Evolutionary conservation across 805 yeast species (phyloP).

Genomic region (Saturnispora saitoi): DNA sequence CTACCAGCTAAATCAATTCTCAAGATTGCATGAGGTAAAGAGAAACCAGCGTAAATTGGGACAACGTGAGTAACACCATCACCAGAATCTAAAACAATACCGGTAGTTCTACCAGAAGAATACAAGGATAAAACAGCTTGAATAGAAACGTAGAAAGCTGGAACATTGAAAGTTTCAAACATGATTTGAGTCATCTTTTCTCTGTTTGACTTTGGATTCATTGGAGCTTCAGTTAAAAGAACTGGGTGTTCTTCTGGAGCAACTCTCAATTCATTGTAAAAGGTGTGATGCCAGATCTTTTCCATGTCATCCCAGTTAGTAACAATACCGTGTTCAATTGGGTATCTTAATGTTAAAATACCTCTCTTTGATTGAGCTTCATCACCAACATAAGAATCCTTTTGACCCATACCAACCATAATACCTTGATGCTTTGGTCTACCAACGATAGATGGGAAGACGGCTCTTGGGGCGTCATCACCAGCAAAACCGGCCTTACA

Average conservation of each 20-base stretch:
- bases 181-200: constrained; percentile 99
- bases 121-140: constrained; percentile 94
- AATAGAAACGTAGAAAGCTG: constrained; percentile 97
- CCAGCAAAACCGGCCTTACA: constrained; percentile 99
- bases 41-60: constrained; percentile 99
- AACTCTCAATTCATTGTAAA: constrained; percentile 99
- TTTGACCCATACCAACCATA: constrained; percentile 99
- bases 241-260: constrained; percentile 99
- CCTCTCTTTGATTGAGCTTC: constrained; percentile 99
- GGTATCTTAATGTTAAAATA: constrained; percentile 96
- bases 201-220: constrained; percentile 99
- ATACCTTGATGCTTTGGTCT: constrained; percentile 99
- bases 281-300: constrained; percentile 99
- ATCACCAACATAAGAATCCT: constrained; percentile 99
- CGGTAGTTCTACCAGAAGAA: constrained; percentile 99
- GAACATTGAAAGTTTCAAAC: constrained; percentile 98
- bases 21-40: constrained; percentile 96
- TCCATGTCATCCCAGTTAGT: constrained; percentile 99
- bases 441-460: constrained; percentile 99
- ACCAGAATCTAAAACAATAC: constrained; percentile 99
- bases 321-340: constrained; percentile 99
- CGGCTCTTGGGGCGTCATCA: constrained; percentile 99
- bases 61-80: constrained; percentile 99
- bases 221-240: constrained; percentile 98
- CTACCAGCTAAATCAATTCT: constrained; percentile 99